Evolutionary conservation across 108 stramenopile genomes (phyloP).

Genomic region (Schizochytrium sp.): DNA sequence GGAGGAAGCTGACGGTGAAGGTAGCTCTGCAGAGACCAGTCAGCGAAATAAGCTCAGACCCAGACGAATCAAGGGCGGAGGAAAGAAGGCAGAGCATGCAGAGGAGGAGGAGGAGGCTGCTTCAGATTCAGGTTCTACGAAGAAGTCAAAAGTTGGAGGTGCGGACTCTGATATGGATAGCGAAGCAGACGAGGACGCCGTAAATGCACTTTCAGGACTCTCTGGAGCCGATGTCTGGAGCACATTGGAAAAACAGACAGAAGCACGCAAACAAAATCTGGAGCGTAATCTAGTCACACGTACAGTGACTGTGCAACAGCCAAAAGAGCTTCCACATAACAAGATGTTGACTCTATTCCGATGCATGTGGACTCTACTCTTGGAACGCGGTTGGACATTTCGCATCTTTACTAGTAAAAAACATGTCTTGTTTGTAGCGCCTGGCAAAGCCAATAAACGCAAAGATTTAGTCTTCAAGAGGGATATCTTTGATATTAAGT

Average conservation of each 20-base stretch:
- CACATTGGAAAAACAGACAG: background rate
- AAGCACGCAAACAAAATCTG: background rate
- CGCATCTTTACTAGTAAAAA: background rate
- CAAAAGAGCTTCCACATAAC: background rate
- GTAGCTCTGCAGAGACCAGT: no score
- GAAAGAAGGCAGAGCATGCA: no score
- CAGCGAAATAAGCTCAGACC: no score
- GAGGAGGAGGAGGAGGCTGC: no score
- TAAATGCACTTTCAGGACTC: background rate
- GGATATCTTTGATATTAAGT: background rate
- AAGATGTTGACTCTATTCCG: background rate
- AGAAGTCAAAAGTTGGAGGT: no score
- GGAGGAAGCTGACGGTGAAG: no score
- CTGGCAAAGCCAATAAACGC: background rate
- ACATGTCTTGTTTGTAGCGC: background rate
- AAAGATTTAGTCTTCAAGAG: background rate
- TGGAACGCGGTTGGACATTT: background rate
- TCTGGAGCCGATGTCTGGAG: background rate
- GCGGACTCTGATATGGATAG: no score
- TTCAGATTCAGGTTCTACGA: no score
- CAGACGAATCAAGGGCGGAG: no score
- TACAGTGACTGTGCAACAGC: background rate
- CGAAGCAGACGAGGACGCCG: no score
- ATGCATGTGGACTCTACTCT: background rate
- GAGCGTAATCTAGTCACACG: constrained; percentile 5